Evolutionary conservation across 2,329 filamentous ascomycete genomes (phyloP).

Genomic region (Fusarium sp.): DNA sequence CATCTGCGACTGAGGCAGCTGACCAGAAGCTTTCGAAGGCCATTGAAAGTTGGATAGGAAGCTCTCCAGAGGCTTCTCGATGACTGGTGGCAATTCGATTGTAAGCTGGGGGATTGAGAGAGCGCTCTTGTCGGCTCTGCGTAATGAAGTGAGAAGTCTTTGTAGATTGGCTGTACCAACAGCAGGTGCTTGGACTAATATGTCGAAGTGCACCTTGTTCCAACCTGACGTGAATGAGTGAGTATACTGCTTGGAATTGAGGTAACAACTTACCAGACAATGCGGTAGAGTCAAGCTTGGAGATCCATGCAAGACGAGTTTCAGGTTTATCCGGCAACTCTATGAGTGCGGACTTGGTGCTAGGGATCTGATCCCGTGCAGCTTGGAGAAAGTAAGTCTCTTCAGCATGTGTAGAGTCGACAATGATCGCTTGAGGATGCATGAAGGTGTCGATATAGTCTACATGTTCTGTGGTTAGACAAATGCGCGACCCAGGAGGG

Average conservation of each 20-base stretch:
- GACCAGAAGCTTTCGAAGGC: conserved; percentile 65
- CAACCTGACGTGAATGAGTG: conserved; percentile 67
- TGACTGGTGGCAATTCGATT: conserved; percentile 81
- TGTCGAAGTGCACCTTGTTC: conserved; percentile 83
- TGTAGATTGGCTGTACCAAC: conserved; percentile 80
- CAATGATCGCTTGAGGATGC: conserved; percentile 80
- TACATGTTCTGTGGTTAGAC: conserved; percentile 44
- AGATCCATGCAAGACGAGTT: conserved; percentile 80
- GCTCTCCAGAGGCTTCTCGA: conserved; percentile 74
- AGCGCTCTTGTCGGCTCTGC: conserved; percentile 80
- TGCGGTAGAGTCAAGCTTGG: conserved; percentile 79
- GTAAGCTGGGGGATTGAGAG: conserved; percentile 80
- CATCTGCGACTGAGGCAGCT: conserved; percentile 61
- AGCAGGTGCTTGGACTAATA: conserved; percentile 82
- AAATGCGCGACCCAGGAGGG: not conserved
- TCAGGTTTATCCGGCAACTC: conserved; percentile 76
- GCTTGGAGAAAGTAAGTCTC: conserved; percentile 75
- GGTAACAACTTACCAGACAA: conserved; percentile 67
- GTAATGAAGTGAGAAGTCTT: conserved; percentile 81
- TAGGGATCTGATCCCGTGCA: conserved; percentile 67
- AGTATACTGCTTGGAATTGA: conserved; percentile 34
- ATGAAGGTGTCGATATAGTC: conserved; percentile 79
- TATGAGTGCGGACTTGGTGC: conserved; percentile 73
- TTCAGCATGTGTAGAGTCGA: conserved; percentile 77
- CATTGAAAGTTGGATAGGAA: conserved; percentile 76